Percentiles rank a stretch among this genome's conserved stretches.
phyloP scores from a whole-genome alignment of 2,329 filamentous ascomycete species.

The Ceratocystis colombiana region DNA sequence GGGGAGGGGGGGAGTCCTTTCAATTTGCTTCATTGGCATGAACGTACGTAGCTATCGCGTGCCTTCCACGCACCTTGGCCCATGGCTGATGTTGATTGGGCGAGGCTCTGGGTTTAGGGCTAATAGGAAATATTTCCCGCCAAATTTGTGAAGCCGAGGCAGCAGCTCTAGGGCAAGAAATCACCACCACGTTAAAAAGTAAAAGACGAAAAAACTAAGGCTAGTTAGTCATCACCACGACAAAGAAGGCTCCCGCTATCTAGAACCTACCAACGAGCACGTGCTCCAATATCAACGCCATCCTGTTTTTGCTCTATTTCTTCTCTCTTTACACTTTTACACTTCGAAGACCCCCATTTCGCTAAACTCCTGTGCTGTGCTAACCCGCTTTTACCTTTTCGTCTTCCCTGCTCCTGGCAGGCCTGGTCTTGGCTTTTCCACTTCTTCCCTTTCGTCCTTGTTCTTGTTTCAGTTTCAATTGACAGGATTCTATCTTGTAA shows the following conservation, averaged over 20 bases:
- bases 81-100: too few relatives aligned
- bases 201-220: too few relatives aligned
- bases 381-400: not conserved
- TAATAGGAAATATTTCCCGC: too few relatives aligned
- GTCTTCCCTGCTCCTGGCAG: constrained; percentile 1
- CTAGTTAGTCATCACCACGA: not conserved
- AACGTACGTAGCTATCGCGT: too few relatives aligned
- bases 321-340: not conserved
- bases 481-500: constrained; percentile 9
- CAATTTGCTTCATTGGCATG: too few relatives aligned
- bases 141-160: too few relatives aligned
- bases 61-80: too few relatives aligned
- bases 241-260: not conserved
- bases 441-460: constrained; percentile 1
- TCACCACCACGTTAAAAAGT: too few relatives aligned
- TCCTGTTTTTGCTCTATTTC: not conserved
- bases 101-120: too few relatives aligned
- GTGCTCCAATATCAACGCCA: not conserved
- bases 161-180: too few relatives aligned
- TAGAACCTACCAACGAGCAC: not conserved
- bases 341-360: not conserved
- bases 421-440: not conserved
- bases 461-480: constrained; percentile 10
- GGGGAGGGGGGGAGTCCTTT: too few relatives aligned
- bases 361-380: not conserved